phyloP scores from a whole-genome alignment of 192 early-diverging fungal species.

The Coemansia sp. region DNA sequence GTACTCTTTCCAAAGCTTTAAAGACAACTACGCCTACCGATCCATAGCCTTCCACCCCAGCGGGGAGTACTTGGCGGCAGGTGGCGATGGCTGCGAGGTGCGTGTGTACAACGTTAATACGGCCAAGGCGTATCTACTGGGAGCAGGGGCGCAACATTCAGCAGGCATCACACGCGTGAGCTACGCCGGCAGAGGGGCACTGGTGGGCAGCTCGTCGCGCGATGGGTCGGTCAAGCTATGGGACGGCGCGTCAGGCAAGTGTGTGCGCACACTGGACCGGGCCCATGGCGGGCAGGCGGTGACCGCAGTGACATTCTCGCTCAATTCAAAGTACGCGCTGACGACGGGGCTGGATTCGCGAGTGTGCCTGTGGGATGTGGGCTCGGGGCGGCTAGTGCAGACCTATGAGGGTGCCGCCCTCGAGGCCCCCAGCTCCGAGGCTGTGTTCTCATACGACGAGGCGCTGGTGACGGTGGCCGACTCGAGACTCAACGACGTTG shows the following conservation, averaged over 20 bases:
- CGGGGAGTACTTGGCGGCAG: constrained; percentile 82
- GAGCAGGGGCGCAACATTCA: constrained; percentile 48
- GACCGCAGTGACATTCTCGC: constrained; percentile 73
- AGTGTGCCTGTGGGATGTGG: constrained; percentile 81
- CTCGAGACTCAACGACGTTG: constrained; percentile 62
- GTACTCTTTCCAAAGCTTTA: constrained; percentile 79
- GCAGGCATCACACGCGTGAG: constrained; percentile 62
- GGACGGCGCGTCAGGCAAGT: constrained; percentile 76
- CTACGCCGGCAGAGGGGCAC: constrained; percentile 67
- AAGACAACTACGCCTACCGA: constrained; percentile 75
- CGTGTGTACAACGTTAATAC: constrained; percentile 87
- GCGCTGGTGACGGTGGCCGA: constrained; percentile 69
- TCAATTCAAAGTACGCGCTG: constrained; percentile 73
- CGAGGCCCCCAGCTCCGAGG: constrained; percentile 34
- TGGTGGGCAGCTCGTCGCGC: constrained; percentile 75
- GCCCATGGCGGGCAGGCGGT: constrained; percentile 79
- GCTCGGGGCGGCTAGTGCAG: constrained; percentile 68
- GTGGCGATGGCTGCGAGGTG: constrained; percentile 75
- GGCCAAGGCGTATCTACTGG: constrained; percentile 71
- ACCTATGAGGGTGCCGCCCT: constrained; percentile 69
- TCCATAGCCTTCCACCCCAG: constrained; percentile 92
- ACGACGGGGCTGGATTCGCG: constrained; percentile 77
- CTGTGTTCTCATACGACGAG: constrained; percentile 70
- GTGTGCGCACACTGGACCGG: constrained; percentile 70
- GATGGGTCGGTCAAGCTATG: constrained; percentile 89